These are phyloP conservation scores for Curvularia sp. DNA, from an alignment of 2,329 filamentous ascomycete species.

Conservation along the genomic window DNA sequence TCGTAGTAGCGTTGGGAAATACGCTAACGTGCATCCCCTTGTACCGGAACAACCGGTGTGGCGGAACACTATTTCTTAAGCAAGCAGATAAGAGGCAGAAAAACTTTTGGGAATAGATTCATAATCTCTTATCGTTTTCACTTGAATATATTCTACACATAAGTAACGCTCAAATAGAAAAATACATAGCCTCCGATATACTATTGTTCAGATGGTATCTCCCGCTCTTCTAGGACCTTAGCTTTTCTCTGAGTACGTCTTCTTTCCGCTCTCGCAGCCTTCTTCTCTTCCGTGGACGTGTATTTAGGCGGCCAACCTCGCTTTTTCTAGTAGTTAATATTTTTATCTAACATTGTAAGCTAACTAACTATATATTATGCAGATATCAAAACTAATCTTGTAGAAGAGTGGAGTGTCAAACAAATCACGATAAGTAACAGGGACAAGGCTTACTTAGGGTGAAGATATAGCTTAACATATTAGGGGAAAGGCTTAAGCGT, in stretches of 20 bases:
- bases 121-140: neutral
- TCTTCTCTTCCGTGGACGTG: neutral
- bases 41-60: conserved; percentile 1
- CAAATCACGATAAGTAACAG: neutral
- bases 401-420: neutral
- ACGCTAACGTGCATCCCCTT: neutral
- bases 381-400: neutral
- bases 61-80: neutral
- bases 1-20: too few species aligned
- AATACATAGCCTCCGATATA: neutral
- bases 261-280: neutral
- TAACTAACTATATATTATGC: neutral
- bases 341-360: neutral
- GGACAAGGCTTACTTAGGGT: neutral
- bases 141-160: neutral
- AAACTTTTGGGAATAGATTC: neutral
- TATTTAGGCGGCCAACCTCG: neutral
- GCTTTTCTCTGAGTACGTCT: neutral
- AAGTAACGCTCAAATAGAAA: neutral
- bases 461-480: neutral
- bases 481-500: neutral
- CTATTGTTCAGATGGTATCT: neutral
- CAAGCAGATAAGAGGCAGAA: neutral
- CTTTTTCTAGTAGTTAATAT: neutral
- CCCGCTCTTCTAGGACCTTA: neutral